phyloP scores from a whole-genome alignment of 2,329 filamentous ascomycete species.

The Sclerotinia borealis region DNA sequence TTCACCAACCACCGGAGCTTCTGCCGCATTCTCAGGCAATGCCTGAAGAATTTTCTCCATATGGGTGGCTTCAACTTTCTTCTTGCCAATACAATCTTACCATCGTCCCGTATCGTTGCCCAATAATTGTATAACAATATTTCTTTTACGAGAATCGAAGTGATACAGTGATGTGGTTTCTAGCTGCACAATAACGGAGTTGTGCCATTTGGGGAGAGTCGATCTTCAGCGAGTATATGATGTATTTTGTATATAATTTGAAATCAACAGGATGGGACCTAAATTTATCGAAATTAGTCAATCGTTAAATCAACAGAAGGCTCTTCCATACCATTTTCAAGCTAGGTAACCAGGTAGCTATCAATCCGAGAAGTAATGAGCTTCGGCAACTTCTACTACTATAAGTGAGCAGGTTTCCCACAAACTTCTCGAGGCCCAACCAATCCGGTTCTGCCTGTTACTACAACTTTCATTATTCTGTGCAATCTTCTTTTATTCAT shows the following conservation, averaged over 20 bases:
- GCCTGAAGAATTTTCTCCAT: constrained; percentile 46
- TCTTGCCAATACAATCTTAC: constrained; percentile 38
- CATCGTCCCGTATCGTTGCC: constrained; percentile 44
- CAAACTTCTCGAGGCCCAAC: constrained; percentile 49
- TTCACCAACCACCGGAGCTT: constrained; percentile 41
- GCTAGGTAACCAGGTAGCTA: background rate
- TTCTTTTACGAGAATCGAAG: constrained; percentile 42
- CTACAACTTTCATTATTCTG: constrained; percentile 33
- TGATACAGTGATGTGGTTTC: constrained; percentile 41
- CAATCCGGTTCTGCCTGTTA: constrained; percentile 53
- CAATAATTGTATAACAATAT: constrained; percentile 41
- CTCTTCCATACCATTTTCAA: background rate
- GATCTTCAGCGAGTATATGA: constrained; percentile 31
- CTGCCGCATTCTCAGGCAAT: constrained; percentile 45
- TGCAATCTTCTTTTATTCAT: background rate
- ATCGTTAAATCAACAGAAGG: background rate
- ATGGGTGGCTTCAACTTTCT: constrained; percentile 42
- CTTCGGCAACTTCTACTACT: constrained; percentile 45
- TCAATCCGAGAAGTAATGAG: constrained; percentile 50
- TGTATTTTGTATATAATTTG: background rate
- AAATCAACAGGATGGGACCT: background rate
- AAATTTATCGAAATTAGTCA: background rate
- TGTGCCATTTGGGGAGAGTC: constrained; percentile 38
- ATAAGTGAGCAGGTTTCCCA: constrained; percentile 54
- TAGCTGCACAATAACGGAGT: constrained; percentile 40